A percentile compares a stretch with the other conserved stretches of the same genome.
Evolutionary conservation across 2,329 filamentous ascomycete genomes (phyloP).

Genomic region (Phaeosphaeriaceae sp.): DNA sequence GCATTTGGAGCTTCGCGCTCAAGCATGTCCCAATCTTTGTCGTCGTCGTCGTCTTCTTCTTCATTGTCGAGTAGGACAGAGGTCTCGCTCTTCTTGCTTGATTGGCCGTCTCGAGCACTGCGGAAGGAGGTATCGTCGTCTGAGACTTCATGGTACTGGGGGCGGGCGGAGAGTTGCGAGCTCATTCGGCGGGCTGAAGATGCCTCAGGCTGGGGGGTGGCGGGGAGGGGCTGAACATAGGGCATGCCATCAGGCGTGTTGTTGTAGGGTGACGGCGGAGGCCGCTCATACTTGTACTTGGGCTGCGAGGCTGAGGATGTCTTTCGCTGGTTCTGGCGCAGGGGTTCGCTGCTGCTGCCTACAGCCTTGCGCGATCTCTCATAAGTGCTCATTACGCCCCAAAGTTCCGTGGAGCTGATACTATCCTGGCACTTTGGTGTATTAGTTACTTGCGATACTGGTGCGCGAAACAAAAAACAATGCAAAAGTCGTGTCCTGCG

Average conservation of each 20-base stretch:
- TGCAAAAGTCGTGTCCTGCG: neutral
- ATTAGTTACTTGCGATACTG: neutral
- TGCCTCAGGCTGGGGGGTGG: neutral
- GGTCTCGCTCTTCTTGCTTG: neutral
- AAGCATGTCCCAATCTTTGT: neutral
- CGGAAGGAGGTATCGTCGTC: no score
- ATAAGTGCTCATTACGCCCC: neutral
- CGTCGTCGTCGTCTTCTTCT: neutral
- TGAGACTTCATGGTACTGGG: no score
- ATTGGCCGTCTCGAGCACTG: no score
- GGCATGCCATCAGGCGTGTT: neutral
- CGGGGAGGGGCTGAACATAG: no score
- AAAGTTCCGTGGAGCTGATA: neutral
- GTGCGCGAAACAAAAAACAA: neutral
- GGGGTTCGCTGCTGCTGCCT: conserved; percentile 11
- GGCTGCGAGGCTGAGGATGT: neutral
- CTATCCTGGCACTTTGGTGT: neutral
- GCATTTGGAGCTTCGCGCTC: neutral
- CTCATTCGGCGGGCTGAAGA: no score
- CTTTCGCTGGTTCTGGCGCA: neutral
- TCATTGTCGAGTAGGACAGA: neutral
- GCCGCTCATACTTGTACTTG: neutral
- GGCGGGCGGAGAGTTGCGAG: no score
- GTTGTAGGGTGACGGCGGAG: neutral
- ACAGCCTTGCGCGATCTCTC: conserved; percentile 4